These are phyloP conservation scores for Hymenoscyphus albidus DNA, from an alignment of 2,329 filamentous ascomycete genomes.

Conservation along the genomic window DNA sequence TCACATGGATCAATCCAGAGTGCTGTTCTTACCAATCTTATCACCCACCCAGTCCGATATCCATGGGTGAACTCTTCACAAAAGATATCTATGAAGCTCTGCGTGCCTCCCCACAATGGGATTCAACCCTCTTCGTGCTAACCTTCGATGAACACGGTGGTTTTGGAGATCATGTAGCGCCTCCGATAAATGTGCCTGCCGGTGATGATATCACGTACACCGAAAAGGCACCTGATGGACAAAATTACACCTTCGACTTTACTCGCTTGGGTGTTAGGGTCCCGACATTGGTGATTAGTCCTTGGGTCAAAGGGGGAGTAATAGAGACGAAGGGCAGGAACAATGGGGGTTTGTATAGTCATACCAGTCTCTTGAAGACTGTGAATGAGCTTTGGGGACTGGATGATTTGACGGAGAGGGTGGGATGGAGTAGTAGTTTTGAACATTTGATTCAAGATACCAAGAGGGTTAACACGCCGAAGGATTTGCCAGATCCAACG, in stretches of 20 bases:
- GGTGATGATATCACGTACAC: slow-evolving; percentile 39
- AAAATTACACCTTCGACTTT: slow-evolving; percentile 39
- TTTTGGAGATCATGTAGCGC: slow-evolving; percentile 45
- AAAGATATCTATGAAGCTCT: slow-evolving; percentile 45
- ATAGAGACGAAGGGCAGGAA: slow-evolving; percentile 40
- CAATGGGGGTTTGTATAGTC: slow-evolving; percentile 40
- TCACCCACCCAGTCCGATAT: slow-evolving; percentile 43
- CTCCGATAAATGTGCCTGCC: slow-evolving; percentile 39
- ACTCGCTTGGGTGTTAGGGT: slow-evolving; percentile 42
- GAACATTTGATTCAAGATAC: slow-evolving; percentile 29
- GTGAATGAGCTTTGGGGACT: slow-evolving; percentile 41
- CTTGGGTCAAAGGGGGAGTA: slow-evolving; percentile 41
- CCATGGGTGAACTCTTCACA: slow-evolving; percentile 43
- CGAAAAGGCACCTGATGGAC: slow-evolving; percentile 36
- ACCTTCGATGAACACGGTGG: slow-evolving; percentile 47
- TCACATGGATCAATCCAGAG: slow-evolving; percentile 48
- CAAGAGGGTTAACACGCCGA: slow-evolving; percentile 25
- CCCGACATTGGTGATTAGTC: slow-evolving; percentile 42
- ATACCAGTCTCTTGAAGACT: slow-evolving; percentile 42
- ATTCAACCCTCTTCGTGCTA: slow-evolving; percentile 44
- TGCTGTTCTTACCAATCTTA: slow-evolving; percentile 48
- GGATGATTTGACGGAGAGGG: slow-evolving; percentile 27
- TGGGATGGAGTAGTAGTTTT: slow-evolving; percentile 26
- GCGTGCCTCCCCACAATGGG: slow-evolving; percentile 43
- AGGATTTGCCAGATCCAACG: slow-evolving; percentile 24